Conservation (phyloP, 164 flowering plant species). For the Nymphaea thermarum region DNA sequence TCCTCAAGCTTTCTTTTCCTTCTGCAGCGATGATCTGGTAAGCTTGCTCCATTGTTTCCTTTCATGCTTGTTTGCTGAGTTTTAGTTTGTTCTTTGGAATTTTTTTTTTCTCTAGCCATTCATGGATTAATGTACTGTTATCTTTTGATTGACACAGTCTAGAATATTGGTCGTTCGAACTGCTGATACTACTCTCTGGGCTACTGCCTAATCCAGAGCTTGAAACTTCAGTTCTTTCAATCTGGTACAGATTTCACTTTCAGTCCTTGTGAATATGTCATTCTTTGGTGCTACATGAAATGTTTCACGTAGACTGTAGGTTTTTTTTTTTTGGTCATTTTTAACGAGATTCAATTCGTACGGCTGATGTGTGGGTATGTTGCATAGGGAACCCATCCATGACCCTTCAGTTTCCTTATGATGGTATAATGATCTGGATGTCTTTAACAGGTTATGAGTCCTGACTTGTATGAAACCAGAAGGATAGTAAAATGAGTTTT, state of each 20-base stretch:
- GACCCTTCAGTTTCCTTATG: no score
- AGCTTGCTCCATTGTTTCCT: neutral
- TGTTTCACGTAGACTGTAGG: no score
- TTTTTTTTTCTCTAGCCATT: no score
- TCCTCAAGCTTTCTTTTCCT: slow-evolving; percentile 2
- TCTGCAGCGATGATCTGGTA: slow-evolving; percentile 1
- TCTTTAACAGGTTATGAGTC: no score
- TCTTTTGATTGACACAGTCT: slow-evolving; percentile 23
- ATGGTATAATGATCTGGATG: no score
- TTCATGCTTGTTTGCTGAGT: neutral
- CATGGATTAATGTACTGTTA: neutral
- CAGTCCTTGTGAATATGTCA: no score
- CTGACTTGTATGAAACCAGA: no score
- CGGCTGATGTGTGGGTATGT: no score
- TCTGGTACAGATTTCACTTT: slow-evolving; percentile 32
- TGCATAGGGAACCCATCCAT: neutral
- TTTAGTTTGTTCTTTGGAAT: neutral
- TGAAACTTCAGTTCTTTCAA: slow-evolving; percentile 66
- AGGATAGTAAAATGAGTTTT: no score
- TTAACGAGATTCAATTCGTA: no score
- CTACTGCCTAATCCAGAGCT: slow-evolving; percentile 59
- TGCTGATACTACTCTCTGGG: slow-evolving; percentile 57
- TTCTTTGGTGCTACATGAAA: no score
- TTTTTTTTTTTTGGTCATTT: no score
- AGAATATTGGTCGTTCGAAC: slow-evolving; percentile 81